phyloP scores from a whole-genome alignment of 1,284 basidiomycete species.

The Cryptococcus sp. region DNA sequence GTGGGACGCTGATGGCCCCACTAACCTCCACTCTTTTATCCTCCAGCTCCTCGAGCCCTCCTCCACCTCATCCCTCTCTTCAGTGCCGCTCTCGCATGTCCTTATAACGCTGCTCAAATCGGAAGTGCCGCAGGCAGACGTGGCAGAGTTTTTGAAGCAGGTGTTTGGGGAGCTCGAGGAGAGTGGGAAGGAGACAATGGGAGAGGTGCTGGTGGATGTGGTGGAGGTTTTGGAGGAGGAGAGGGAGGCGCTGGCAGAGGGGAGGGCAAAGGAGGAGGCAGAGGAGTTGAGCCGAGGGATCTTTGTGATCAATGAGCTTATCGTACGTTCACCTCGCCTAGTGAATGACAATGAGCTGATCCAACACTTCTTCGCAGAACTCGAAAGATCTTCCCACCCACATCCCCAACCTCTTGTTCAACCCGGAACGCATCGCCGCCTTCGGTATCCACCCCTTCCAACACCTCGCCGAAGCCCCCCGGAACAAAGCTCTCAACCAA shows the following conservation, averaged over 20 bases:
- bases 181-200: constrained; percentile 11
- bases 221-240: constrained; percentile 21
- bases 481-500: constrained; percentile 23
- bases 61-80: neutral
- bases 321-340: constrained; percentile 16
- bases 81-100: constrained; percentile 15
- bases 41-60: constrained; percentile 4
- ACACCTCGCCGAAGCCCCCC: constrained; percentile 8
- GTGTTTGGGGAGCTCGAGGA: constrained; percentile 15
- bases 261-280: constrained; percentile 8
- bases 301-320: constrained; percentile 24
- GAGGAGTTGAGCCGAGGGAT: constrained; percentile 9
- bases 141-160: constrained; percentile 7
- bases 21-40: constrained; percentile 4
- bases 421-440: constrained; percentile 11
- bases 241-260: constrained; percentile 10
- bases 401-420: constrained; percentile 24
- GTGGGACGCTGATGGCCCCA: constrained; percentile 10
- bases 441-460: constrained; percentile 32
- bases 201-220: constrained; percentile 29
- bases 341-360: neutral
- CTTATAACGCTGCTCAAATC: constrained; percentile 13
- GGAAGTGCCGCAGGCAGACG: constrained; percentile 1
- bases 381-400: constrained; percentile 19
- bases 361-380: neutral